Base-by-base conservation (phyloP, 176 grass and related monocot genomes). In the Eleusine indica region DNA sequence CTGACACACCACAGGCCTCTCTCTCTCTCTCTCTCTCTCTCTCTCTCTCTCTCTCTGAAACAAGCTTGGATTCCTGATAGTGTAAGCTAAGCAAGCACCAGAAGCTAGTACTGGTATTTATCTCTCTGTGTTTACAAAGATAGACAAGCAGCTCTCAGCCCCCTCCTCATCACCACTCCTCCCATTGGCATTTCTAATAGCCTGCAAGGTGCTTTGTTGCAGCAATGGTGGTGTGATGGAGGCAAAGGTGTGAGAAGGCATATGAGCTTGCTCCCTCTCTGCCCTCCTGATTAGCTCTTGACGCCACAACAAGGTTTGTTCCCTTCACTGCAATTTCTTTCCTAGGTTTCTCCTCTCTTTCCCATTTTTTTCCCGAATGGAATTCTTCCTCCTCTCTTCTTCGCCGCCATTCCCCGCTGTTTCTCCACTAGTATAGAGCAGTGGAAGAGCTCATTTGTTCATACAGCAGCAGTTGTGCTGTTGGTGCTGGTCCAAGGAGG, bases 21-120 rank as follows among this genome's bases (percentile, higher is more conserved):
- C 80, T 85, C 79, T 35, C 32, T 35, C 32, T 35, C 32, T 35
- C 32, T 80, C 73, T n/a, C n/a, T n/a, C n/a, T 71, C 68, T 73
- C 82, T 19, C 74, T 72, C 74, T 66, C 86, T 79, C 74, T 66
- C 86, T 79, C 81, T 82, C 80, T 90, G 39, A 71, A 84, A 83
- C 88, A 91, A 81, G 90, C 83, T 97, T 87, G 88, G 94, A 92
- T 97, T 94, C 92, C 94, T 97, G 94, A 85, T 89, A 94, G 94
- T 97, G 90, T 90, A 97, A 97, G 94, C 92, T 89, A 97, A 94
- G 94, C 90, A 92, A 92, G 83, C 83, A 85, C 80, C 90, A 65
- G 84, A 90, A 84, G 75, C 86, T 90, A 87, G 65, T 74, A 16
- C 28, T 40, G 56, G 79, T 81, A 70, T 79, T 77, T 85, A 68